A percentile compares a stretch with the other conserved stretches of the same genome.
These are phyloP conservation scores for Penicillium lagena DNA, from an alignment of 495 filamentous ascomycete genomes.

Conservation along the genomic window DNA sequence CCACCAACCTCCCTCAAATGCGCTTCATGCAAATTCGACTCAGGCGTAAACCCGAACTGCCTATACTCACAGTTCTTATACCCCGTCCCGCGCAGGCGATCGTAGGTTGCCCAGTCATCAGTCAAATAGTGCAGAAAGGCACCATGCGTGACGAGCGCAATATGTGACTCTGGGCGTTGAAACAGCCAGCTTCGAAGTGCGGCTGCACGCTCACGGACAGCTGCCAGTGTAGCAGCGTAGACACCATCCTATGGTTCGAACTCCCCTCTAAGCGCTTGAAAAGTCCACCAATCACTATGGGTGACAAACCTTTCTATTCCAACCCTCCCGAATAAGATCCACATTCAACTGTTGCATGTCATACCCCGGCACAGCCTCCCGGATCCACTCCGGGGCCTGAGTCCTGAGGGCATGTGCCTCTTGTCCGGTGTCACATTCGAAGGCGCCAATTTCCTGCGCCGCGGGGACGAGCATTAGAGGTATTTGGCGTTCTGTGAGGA, in stretches of 20 bases:
- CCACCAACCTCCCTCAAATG: constrained; percentile 11
- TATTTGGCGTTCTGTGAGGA: constrained; percentile 8
- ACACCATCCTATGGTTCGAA: constrained; percentile 7
- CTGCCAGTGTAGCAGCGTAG: constrained; percentile 6
- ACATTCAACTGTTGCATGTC: constrained; percentile 3
- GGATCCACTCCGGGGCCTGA: constrained; percentile 3
- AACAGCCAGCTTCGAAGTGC: constrained; percentile 11
- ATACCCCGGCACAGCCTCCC: background rate
- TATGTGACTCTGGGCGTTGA: constrained; percentile 9
- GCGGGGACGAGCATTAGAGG: constrained; percentile 8
- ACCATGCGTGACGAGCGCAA: constrained; percentile 14
- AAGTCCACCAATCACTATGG: too few species aligned
- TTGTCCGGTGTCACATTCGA: constrained; percentile 8
- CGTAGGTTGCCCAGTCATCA: constrained; percentile 17
- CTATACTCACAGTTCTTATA: constrained; percentile 16
- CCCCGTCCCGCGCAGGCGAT: constrained; percentile 11
- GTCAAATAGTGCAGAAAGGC: constrained; percentile 16
- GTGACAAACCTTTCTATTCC: constrained; percentile 15
- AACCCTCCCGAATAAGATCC: constrained; percentile 5
- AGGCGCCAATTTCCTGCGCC: constrained; percentile 13
- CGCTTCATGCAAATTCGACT: constrained; percentile 5
- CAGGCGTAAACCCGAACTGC: constrained; percentile 8
- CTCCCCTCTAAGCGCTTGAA: background rate
- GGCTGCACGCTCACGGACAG: constrained; percentile 8
- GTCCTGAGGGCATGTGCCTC: constrained; percentile 1